Evolutionary conservation across 192 early-diverging fungal species (phyloP), one percentile per base, ranked within the genome.

Genomic region (Backusella parvicylindrica): DNA sequence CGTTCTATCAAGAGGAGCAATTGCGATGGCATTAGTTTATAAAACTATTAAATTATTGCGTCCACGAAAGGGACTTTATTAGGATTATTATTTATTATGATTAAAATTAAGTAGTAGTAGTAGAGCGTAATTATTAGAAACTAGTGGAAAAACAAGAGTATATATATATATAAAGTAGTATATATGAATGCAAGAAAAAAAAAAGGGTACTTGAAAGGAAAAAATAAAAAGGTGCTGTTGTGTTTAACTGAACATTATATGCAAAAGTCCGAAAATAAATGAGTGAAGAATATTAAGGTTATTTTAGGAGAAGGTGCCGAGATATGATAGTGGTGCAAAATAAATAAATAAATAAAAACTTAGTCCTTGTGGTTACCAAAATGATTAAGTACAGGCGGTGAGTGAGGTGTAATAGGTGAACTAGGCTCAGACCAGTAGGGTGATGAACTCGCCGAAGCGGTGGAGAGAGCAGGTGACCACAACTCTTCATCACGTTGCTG

Each of bases 371-470:
- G 53, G 53, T 60, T 60, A 28, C 53, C 26, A 28, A 60, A 60
- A 60, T 60, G 53, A 60, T 28, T 28, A 8, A 60, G 26, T 60
- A 28, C 21, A 23, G 35, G n/a, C 37, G 67, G 67, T 23, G 67
- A 40, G 37, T 68, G 36, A 41, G 67, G 67, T 40, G 67, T 68
- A 26, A 28, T 68, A 40, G 67, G 67, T 21, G 67, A 68, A 13
- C 21, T 23, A 16, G 67, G 67, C 37, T 68, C 67, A 15, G 67
- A 68, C 67, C 67, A 68, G 23, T 68, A 68, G 32, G 23, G 33
- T 23, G 67, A 40, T 68, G 67, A 40, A 40, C 33, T n/a, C 23
- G 35, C 67, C 6, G 35, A 68, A 11, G 67, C 32, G 9, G 37
- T 26, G 21, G 67, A 37, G 37, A 36, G 35, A 37, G 35, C 32